phyloP scores from a whole-genome alignment of 208 protist genomes.

The Histomonas meleagridis region DNA sequence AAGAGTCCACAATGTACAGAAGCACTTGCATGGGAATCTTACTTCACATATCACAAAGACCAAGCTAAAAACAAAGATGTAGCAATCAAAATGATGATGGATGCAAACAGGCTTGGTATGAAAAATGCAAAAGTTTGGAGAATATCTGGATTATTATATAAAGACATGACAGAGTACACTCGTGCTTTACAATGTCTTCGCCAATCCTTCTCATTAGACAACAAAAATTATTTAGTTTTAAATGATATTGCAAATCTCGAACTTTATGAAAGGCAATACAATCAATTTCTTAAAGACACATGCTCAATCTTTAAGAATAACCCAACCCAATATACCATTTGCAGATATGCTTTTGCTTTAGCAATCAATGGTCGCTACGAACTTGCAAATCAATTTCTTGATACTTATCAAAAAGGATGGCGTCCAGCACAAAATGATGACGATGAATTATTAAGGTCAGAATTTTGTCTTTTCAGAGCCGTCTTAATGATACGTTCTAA shows the following conservation, averaged over 20 bases:
- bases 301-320: background rate
- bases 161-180: background rate
- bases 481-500: background rate
- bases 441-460: background rate
- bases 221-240: background rate
- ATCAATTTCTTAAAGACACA: background rate
- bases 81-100: background rate
- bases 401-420: background rate
- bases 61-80: slow-evolving; percentile 2
- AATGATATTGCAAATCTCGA: background rate
- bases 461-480: background rate
- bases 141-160: background rate
- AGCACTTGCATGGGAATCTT: background rate
- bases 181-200: background rate
- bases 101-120: background rate
- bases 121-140: background rate
- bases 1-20: background rate
- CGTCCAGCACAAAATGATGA: background rate
- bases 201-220: background rate
- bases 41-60: background rate
- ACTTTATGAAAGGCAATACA: background rate
- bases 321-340: background rate
- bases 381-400: too few relatives aligned
- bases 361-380: background rate
- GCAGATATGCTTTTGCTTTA: background rate